Conservation (phyloP, 148 eudicot genomes). For the Talinum fruticosum region DNA sequence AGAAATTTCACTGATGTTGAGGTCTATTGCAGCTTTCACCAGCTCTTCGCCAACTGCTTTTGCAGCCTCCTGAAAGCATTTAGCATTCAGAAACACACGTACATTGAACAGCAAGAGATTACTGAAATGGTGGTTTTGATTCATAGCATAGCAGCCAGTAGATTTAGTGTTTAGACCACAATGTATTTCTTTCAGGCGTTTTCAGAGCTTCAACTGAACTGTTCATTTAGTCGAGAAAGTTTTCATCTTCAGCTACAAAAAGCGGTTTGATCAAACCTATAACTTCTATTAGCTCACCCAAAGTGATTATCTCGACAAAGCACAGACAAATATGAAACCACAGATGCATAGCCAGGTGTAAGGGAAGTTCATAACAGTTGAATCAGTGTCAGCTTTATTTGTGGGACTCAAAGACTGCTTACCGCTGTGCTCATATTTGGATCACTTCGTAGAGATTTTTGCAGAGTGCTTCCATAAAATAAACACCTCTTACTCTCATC, state of each 20-base stretch:
- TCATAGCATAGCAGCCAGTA: too few relatives aligned
- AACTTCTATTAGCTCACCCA: background rate
- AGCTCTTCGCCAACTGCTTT: conserved; percentile 82
- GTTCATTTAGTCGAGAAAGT: too few relatives aligned
- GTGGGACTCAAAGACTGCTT: conserved; percentile 24
- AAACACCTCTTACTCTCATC: conserved; percentile 81
- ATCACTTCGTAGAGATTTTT: conserved; percentile 53
- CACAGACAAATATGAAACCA: background rate
- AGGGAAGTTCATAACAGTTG: background rate
- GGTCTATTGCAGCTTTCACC: conserved; percentile 65
- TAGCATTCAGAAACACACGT: background rate
- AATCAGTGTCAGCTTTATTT: background rate
- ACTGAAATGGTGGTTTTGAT: too few relatives aligned
- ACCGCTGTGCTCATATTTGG: conserved; percentile 59
- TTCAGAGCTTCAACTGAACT: too few relatives aligned
- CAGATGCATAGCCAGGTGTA: background rate
- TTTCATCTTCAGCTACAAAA: too few relatives aligned
- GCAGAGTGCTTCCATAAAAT: conserved; percentile 81
- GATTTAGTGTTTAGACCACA: too few relatives aligned
- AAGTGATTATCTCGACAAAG: background rate
- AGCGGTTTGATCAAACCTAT: background rate
- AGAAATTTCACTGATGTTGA: conserved; percentile 67
- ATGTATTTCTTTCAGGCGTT: too few relatives aligned
- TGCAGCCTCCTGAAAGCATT: conserved; percentile 68
- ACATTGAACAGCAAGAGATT: background rate